These are phyloP conservation scores for Aleurites moluccanus DNA, from an alignment of 441 rosid species.

Conservation along the genomic window DNA sequence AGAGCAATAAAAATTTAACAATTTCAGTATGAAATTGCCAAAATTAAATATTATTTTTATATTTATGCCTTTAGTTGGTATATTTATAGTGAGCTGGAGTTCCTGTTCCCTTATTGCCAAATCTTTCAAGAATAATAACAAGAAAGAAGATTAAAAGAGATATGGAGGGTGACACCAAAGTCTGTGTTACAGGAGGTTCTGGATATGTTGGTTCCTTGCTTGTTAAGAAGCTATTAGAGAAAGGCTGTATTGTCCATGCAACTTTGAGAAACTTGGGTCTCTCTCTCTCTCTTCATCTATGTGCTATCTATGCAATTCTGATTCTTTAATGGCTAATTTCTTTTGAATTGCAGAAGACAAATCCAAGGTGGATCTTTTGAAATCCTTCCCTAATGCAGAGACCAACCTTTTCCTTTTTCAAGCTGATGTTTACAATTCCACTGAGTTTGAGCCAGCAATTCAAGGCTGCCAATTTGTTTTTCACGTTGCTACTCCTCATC, in stretches of 20 bases:
- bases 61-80: too few species aligned
- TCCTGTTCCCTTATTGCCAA: too few species aligned
- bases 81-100: too few species aligned
- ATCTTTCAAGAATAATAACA: too few species aligned
- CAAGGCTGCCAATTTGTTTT: slow-evolving; percentile 43
- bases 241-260: slow-evolving; percentile 42
- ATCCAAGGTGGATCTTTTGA: slow-evolving; percentile 35
- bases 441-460: slow-evolving; percentile 37
- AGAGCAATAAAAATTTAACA: too few species aligned
- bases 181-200: slow-evolving; percentile 48
- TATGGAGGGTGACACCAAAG: slow-evolving; percentile 3
- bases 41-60: too few species aligned
- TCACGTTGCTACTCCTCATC: slow-evolving; percentile 34
- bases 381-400: slow-evolving; percentile 41
- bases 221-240: slow-evolving; percentile 33
- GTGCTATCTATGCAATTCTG: not conserved
- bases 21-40: too few species aligned
- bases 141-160: too few species aligned
- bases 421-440: slow-evolving; percentile 37
- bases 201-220: slow-evolving; percentile 51
- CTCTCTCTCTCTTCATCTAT: not conserved
- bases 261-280: slow-evolving; percentile 35
- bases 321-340: not conserved
- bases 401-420: slow-evolving; percentile 34
- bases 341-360: slow-evolving; percentile 32